phyloP scores from a whole-genome alignment of 169 alveolate genomes.

The Cryptosporidium sp. region DNA sequence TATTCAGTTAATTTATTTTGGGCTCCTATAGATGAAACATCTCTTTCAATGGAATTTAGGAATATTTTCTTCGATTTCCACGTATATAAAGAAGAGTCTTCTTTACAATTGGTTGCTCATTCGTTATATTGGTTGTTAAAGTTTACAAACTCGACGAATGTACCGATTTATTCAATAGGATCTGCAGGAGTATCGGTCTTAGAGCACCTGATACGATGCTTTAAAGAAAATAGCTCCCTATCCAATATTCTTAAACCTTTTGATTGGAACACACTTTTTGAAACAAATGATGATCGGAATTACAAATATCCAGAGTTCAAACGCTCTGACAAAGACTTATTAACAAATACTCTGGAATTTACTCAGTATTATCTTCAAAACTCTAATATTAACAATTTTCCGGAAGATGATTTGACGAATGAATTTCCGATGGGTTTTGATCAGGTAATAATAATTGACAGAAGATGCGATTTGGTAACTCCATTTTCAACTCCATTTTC shows the following conservation, averaged over 20 bases:
- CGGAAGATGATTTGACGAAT: too few relatives aligned
- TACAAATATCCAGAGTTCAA: background rate
- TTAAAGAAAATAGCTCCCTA: constrained; percentile 15
- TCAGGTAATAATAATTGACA: constrained; percentile 80
- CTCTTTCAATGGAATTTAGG: constrained; percentile 59
- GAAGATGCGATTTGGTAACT: constrained; percentile 84
- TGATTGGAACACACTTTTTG: constrained; percentile 45
- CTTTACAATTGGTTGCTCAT: constrained; percentile 55
- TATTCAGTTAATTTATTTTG: constrained; percentile 51
- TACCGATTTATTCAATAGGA: constrained; percentile 56
- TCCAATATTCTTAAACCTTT: constrained; percentile 25
- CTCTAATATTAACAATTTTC: background rate
- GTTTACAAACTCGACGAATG: constrained; percentile 35
- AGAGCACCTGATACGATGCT: constrained; percentile 8
- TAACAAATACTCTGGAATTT: constrained; percentile 28
- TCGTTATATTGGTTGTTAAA: constrained; percentile 56
- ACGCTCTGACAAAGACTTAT: background rate
- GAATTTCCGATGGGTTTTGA: constrained; percentile 59
- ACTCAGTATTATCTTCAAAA: constrained; percentile 26
- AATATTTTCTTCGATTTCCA: constrained; percentile 60
- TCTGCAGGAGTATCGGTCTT: constrained; percentile 59
- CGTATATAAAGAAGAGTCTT: constrained; percentile 69
- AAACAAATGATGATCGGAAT: background rate
- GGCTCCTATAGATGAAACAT: constrained; percentile 63
- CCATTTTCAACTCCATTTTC: constrained; percentile 86